Conservation (phyloP, 2,329 filamentous ascomycete genomes). For the Exophiala oligosperma region DNA sequence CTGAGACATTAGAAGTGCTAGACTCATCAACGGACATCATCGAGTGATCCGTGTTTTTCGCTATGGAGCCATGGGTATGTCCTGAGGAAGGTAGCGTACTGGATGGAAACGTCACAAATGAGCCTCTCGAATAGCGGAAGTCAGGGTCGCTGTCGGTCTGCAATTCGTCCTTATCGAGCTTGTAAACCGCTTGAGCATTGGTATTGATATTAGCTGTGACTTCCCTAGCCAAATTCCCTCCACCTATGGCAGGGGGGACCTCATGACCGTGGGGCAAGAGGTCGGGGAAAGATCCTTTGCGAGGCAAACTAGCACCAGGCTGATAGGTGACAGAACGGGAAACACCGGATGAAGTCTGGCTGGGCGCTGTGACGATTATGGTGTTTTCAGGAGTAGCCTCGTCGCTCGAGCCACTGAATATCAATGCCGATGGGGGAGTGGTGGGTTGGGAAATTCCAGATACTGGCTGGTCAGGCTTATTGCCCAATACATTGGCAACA, state of each 20-base stretch:
- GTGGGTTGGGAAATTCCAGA: constrained; percentile 1
- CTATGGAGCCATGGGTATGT: too few species aligned
- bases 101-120: not conserved
- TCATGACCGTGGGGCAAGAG: constrained; percentile 17
- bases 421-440: constrained; percentile 2
- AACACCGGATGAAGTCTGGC: not conserved
- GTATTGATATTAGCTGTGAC: not conserved
- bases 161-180: constrained; percentile 2
- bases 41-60: too few species aligned
- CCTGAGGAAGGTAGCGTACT: not conserved
- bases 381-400: not conserved
- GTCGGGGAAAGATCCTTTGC: constrained; percentile 16
- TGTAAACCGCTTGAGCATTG: not conserved
- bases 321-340: not conserved
- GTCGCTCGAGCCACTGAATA: not conserved
- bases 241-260: constrained; percentile 5
- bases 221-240: not conserved
- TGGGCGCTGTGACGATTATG: not conserved
- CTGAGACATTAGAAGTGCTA: constrained; percentile 1
- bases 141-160: constrained; percentile 17
- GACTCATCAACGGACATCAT: too few species aligned
- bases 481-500: not conserved
- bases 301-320: constrained; percentile 4
- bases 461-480: not conserved
- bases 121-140: constrained; percentile 7